Evolutionary conservation across 108 stramenopile species (phyloP).

Genomic region (Asterionellopsis glacialis): DNA sequence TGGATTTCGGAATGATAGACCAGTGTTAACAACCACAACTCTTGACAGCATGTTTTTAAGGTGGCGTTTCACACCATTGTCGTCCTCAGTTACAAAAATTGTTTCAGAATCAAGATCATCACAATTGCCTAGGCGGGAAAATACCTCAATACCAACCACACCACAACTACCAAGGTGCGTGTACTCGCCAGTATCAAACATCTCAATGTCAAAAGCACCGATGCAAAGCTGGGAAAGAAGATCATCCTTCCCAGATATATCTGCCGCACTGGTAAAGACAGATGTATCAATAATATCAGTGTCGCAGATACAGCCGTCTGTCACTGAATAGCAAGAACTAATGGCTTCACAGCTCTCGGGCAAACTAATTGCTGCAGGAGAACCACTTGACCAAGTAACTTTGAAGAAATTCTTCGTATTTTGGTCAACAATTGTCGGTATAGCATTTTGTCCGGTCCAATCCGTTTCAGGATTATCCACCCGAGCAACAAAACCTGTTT

Average conservation of each 20-base stretch:
- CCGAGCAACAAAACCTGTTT: conserved; percentile 38
- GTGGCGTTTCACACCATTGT: conserved; percentile 2
- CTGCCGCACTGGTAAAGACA: conserved; percentile 10
- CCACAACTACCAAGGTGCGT: background rate
- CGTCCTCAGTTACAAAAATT: conserved; percentile 20
- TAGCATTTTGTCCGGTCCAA: conserved; percentile 1
- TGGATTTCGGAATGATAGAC: conserved; percentile 44
- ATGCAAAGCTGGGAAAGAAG: conserved; percentile 24
- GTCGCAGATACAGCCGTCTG: conserved; percentile 12
- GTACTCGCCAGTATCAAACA: conserved; percentile 6
- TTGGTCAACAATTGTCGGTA: background rate
- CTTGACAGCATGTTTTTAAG: conserved; percentile 4
- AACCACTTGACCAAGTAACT: conserved; percentile 9
- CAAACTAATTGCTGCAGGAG: too few relatives aligned
- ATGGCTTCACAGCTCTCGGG: background rate
- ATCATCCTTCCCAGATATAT: conserved; percentile 29
- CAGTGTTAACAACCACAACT: background rate
- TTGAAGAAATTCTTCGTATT: conserved; percentile 21
- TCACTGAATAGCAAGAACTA: too few relatives aligned
- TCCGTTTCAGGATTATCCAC: conserved; percentile 32
- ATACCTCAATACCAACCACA: conserved; percentile 7
- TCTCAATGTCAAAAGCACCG: conserved; percentile 33
- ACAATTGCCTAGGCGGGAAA: conserved; percentile 1
- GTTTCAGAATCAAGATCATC: conserved; percentile 9
- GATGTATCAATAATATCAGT: conserved; percentile 34